Evolutionary conservation across 2,329 filamentous ascomycete species (phyloP), one percentile per base, ranked within the genome.

Genomic region (Gremmenia infestans): DNA sequence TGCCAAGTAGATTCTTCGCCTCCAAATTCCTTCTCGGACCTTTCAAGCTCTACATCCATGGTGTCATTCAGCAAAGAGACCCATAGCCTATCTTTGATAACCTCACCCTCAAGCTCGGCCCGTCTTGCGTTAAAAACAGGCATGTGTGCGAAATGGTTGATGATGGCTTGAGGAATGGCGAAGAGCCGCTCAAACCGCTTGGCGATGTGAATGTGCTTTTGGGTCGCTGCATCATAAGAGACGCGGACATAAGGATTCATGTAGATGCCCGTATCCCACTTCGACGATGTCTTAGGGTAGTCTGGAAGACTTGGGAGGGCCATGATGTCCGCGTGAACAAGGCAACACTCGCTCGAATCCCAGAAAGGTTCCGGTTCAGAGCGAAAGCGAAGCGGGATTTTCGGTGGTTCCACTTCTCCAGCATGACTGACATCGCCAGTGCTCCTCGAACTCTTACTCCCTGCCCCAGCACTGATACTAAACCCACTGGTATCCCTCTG

Each of bases 171-270:
- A 3, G 82, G 75, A 4, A 80, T 70, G 0, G 77, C 74, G 59
- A 87, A 85, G 0, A 91, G 73, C 5, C 81, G 74, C 70, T 91
- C 88, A 64, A 87, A 85, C 12, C 83, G 81, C 56, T 81, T 80
- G 5, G 81, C 80, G 28, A 84, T 71, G 2, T 76, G 72, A 72
- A 8, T 88, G 75, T 0, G 83, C 81, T 4, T 68, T 67, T 32
- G 75, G 0, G 83, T 81, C 4, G 67, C 67, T 32, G 74, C 71
- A 48, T 81, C 78, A 68, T 91, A 91, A 1, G 87, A 83, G 4
- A 89, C 86, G 17, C 88, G 81, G 45, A 91, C 80, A 65, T 81
- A 91, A 0, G 88, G 88, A 66, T 91, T 91, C 76, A 91, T 81
- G 66, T 82, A 91, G 51, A 89, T 84, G 2, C 81, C 83, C 0